Conservation (phyloP, 2,329 filamentous ascomycete genomes). For the Sodiomyces alkalinus region DNA sequence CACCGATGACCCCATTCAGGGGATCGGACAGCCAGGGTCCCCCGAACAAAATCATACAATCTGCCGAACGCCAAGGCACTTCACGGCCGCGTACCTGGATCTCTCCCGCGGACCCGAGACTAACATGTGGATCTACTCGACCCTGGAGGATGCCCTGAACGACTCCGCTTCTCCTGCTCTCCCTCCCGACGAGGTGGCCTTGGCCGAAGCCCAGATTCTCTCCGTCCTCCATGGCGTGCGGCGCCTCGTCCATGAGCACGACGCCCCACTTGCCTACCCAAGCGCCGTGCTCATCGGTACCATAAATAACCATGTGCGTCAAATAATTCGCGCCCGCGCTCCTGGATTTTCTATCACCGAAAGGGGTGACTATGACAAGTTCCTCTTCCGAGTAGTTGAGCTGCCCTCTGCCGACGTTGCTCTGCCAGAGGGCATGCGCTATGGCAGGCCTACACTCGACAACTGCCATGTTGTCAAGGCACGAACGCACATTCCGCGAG, state of each 20-base stretch:
- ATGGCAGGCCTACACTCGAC: conserved; percentile 33
- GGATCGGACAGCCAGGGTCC: conserved; percentile 1
- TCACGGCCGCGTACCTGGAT: conserved; percentile 47
- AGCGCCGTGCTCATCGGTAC: conserved; percentile 20
- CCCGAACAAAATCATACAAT: no score
- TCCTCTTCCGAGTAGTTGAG: conserved; percentile 34
- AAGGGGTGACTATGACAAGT: conserved; percentile 33
- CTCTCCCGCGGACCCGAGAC: conserved; percentile 45
- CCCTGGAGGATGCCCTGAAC: conserved; percentile 23
- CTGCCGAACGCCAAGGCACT: conserved; percentile 12
- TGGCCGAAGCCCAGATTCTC: conserved; percentile 18
- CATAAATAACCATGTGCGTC: conserved; percentile 15
- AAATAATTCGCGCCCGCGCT: conserved; percentile 1
- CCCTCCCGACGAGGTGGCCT: conserved; percentile 8
- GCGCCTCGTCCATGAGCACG: conserved; percentile 11
- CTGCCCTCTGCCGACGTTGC: conserved; percentile 20
- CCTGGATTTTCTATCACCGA: no score
- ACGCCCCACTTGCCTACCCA: conserved; percentile 7
- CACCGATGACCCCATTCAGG: conserved; percentile 7
- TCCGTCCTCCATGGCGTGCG: conserved; percentile 15
- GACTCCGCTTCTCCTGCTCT: conserved; percentile 6
- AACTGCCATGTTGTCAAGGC: conserved; percentile 41
- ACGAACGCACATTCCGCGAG: conserved; percentile 40
- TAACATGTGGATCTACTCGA: conserved; percentile 47
- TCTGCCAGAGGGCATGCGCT: conserved; percentile 34